Evolutionary conservation across 179 eudicot genomes (phyloP).

Genomic region (Gypsophila paniculata): DNA sequence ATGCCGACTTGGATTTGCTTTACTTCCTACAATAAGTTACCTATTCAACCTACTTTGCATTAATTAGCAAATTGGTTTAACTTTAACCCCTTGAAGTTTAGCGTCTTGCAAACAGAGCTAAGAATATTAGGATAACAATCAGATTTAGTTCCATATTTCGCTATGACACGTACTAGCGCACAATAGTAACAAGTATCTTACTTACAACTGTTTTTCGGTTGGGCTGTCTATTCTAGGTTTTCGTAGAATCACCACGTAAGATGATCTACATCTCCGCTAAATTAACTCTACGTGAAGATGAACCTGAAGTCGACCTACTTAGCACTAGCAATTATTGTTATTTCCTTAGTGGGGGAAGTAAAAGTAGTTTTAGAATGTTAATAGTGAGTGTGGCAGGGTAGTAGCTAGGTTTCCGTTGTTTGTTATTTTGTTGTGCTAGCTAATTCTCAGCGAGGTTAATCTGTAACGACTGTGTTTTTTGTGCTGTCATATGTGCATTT

Average conservation of each 20-base stretch:
- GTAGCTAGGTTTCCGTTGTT: background rate
- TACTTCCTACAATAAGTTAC: background rate
- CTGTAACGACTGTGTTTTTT: background rate
- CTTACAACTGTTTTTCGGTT: background rate
- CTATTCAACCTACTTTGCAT: background rate
- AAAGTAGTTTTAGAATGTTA: background rate
- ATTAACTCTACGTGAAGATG: background rate
- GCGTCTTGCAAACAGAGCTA: background rate
- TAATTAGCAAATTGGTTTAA: background rate
- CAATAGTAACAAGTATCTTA: background rate
- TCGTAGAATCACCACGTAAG: background rate
- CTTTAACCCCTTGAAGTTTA: background rate
- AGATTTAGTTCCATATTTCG: background rate
- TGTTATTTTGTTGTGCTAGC: background rate
- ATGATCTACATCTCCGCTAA: background rate
- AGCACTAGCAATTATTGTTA: background rate
- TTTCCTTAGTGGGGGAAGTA: background rate
- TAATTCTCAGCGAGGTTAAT: background rate
- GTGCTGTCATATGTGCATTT: background rate
- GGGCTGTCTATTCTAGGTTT: background rate
- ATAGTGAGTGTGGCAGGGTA: background rate
- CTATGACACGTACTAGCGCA: background rate
- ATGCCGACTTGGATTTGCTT: background rate
- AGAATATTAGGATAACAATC: background rate
- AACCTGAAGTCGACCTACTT: background rate